Base-by-base conservation (phyloP, 176 grass and related monocot species). In the Urochloa ruziziensis region DNA sequence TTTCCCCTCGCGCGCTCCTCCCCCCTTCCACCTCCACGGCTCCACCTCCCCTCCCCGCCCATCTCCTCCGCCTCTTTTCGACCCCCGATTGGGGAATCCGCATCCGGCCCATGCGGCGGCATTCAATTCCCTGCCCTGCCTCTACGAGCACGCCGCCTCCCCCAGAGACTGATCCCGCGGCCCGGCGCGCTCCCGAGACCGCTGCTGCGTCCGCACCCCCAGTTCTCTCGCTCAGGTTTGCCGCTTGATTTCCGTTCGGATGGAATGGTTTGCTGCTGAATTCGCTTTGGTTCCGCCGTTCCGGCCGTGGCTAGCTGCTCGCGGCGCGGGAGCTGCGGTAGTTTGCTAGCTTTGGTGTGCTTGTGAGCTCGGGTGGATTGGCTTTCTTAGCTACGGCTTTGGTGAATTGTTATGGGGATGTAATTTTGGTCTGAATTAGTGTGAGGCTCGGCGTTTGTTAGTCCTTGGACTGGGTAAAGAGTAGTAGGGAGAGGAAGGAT, bases 11-110 rank as follows among this genome's bases (percentile, higher is more conserved):
- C 53, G 56, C 56, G 7, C n/a, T 27, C 10, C 14, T 13, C 23
- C 1, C 11, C 6, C 23, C 10, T 30, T 23, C n/a, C n/a, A 0
- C 23, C 28, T 47, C 43, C 21, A 51, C 19, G 37, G 6, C 52
- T 56, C 52, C 52, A 23, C 25, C 12, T 42, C 18, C 1, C 46
- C 1, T 24, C 40, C 63, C 43, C 40, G 19, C 3, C 59, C 56
- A 42, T 61, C 42, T 46, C 49, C 27, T 29, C 71, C 25, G 3
- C 5, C 16, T 73, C 79, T 5, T 83, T 78, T 66, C 77, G 79
- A 79, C 84, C 67, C 65, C 83, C 73, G 52, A 36, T 82, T 78
- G 29, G n/a, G 79, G 58, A 87, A 70, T 77, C 70, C 69, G 60
- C 57, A 61, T 29, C 80, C 28, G 30, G 23, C 66, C 77, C 56